Percentiles rank a stretch among this genome's conserved stretches.
Evolutionary conservation across 441 rosid genomes (phyloP).

Genomic region (Rhodomyrtus psidioides): DNA sequence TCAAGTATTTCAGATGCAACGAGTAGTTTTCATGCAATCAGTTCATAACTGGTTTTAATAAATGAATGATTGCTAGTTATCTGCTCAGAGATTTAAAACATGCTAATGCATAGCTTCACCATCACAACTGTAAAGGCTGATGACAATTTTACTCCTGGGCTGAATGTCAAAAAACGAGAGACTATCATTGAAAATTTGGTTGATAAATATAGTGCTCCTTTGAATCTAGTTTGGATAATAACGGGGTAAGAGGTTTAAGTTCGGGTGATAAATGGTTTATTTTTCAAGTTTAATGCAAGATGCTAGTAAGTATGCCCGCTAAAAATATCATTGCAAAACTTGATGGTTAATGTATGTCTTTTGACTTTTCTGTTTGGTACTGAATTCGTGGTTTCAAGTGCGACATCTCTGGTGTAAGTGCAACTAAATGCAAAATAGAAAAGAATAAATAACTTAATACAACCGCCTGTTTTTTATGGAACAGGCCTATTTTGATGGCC

Average conservation of each 20-base stretch:
- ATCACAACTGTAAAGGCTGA: not conserved
- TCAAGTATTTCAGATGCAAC: not conserved
- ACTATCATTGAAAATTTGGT: not conserved
- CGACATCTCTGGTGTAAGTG: not conserved
- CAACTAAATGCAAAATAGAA: not conserved
- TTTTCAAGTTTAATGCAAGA: not conserved
- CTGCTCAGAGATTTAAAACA: not conserved
- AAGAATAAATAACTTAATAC: not conserved
- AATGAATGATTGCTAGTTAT: not conserved
- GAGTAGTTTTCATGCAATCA: not conserved
- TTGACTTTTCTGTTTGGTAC: not conserved
- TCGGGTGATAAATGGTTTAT: not conserved
- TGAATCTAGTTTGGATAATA: not conserved
- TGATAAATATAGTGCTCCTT: not conserved
- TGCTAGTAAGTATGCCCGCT: not conserved
- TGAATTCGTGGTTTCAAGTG: not conserved
- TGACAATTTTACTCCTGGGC: not conserved
- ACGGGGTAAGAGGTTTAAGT: not conserved
- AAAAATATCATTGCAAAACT: not conserved
- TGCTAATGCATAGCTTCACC: accelerated
- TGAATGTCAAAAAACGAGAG: not conserved
- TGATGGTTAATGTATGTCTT: not conserved
- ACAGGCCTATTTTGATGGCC: constrained; percentile 88
- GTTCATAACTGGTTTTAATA: not conserved
- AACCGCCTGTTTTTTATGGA: constrained; percentile 1